Percentiles rank a stretch among this genome's conserved stretches.
These are phyloP conservation scores for Macrophomina tecta DNA, from an alignment of 2,329 filamentous ascomycete genomes.

Conservation along the genomic window DNA sequence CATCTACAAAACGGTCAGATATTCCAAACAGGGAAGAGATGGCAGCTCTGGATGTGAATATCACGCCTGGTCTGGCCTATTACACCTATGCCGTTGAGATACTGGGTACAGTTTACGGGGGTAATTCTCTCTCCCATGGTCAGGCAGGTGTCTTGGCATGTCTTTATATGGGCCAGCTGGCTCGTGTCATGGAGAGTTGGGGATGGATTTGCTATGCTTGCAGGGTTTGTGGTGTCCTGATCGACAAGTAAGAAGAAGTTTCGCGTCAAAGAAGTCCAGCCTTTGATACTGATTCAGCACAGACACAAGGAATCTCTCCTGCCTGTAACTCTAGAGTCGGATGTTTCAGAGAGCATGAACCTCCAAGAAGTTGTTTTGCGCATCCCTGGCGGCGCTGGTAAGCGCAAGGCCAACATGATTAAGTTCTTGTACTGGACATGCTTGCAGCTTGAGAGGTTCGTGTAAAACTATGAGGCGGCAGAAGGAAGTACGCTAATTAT, in stretches of 20 bases:
- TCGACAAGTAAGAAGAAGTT: conserved; percentile 65
- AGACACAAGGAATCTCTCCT: conserved; percentile 20
- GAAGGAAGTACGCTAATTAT: background rate
- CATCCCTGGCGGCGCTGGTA: conserved; percentile 9
- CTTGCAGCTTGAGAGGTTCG: conserved; percentile 84
- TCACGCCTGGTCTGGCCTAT: conserved; percentile 88
- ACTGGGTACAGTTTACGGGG: conserved; percentile 78
- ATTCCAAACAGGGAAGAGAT: background rate
- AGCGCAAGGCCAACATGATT: conserved; percentile 45
- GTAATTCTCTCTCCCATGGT: conserved; percentile 80
- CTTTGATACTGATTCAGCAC: background rate
- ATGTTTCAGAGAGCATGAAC: conserved; percentile 18
- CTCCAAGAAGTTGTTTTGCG: conserved; percentile 15
- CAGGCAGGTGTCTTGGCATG: conserved; percentile 85
- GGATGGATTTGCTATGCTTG: conserved; percentile 69
- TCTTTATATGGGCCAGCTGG: conserved; percentile 87
- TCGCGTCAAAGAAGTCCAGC: background rate
- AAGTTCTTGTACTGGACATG: conserved; percentile 88
- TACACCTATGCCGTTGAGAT: conserved; percentile 88
- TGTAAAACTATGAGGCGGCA: background rate
- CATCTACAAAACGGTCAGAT: conserved; percentile 44
- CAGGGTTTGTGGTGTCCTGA: conserved; percentile 70
- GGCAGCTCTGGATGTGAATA: conserved; percentile 72
- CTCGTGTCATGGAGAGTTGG: conserved; percentile 84
- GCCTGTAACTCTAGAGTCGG: background rate